These are phyloP conservation scores for Mallotus japonicus DNA, from an alignment of 441 rosid genomes.

Conservation along the genomic window DNA sequence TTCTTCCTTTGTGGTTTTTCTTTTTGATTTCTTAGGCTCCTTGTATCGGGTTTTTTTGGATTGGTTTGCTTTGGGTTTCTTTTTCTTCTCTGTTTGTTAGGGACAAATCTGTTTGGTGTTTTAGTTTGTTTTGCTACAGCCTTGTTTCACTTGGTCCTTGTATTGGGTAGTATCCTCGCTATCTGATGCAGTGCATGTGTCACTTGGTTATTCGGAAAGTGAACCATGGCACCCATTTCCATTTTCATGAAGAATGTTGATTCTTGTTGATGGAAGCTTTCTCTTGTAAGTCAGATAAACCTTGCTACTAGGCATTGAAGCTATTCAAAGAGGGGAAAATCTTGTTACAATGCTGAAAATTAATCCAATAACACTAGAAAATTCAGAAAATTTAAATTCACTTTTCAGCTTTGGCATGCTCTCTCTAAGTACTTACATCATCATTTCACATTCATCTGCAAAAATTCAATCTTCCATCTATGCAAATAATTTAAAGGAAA, in stretches of 20 bases:
- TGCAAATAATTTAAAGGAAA: background rate
- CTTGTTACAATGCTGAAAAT: constrained; percentile 8
- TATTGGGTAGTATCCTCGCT: background rate
- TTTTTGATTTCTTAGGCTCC: no score
- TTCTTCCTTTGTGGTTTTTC: no score
- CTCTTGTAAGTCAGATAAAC: constrained; percentile 42
- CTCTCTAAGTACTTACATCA: background rate
- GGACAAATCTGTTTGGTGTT: no score
- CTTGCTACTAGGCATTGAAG: constrained; percentile 36
- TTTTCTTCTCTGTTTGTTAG: no score
- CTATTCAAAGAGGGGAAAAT: constrained; percentile 11
- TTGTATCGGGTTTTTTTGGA: no score
- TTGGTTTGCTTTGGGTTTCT: no score
- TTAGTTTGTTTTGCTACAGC: no score
- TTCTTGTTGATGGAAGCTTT: constrained; percentile 29
- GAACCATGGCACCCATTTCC: constrained; percentile 28
- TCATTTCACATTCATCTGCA: constrained; percentile 9
- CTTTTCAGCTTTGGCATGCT: background rate
- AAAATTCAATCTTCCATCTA: background rate
- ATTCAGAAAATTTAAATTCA: background rate
- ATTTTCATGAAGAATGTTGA: constrained; percentile 17
- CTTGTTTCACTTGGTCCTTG: no score
- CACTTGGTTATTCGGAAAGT: constrained; percentile 22
- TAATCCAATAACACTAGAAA: constrained; percentile 6
- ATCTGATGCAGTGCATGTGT: constrained; percentile 1